These are phyloP conservation scores for Penicillium herquei DNA, from an alignment of 495 filamentous ascomycete species.

Conservation along the genomic window DNA sequence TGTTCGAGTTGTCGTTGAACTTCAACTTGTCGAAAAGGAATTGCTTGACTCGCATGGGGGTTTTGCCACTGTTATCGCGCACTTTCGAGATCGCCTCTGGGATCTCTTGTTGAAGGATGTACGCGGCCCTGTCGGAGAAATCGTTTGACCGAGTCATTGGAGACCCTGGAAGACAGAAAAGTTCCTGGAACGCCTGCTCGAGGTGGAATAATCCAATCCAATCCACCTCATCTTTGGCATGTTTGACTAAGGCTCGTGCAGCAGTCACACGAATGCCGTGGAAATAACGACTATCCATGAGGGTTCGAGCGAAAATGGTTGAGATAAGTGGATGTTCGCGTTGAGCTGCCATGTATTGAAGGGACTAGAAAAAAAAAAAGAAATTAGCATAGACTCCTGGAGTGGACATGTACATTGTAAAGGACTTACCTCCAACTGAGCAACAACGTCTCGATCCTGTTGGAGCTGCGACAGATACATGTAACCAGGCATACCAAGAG, in stretches of 20 bases:
- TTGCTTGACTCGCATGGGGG: slow-evolving; percentile 68
- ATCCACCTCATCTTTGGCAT: slow-evolving; percentile 64
- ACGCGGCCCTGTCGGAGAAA: slow-evolving; percentile 79
- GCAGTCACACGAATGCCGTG: slow-evolving; percentile 86
- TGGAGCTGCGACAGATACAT: slow-evolving; percentile 98
- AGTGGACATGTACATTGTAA: not conserved
- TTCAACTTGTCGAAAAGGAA: slow-evolving; percentile 86
- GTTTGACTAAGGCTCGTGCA: slow-evolving; percentile 67
- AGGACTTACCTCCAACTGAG: slow-evolving; percentile 71
- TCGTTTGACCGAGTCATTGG: slow-evolving; percentile 82
- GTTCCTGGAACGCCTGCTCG: slow-evolving; percentile 75
- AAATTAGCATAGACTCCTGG: not conserved
- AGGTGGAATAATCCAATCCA: slow-evolving; percentile 85
- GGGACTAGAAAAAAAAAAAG: slow-evolving; percentile 36
- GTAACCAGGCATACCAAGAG: slow-evolving; percentile 79
- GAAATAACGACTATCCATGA: slow-evolving; percentile 91
- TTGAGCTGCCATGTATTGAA: slow-evolving; percentile 59
- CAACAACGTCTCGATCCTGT: slow-evolving; percentile 94
- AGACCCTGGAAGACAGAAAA: slow-evolving; percentile 76
- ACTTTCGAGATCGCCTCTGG: slow-evolving; percentile 75
- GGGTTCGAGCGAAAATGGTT: slow-evolving; percentile 79
- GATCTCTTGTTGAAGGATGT: slow-evolving; percentile 79
- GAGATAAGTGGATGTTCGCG: slow-evolving; percentile 72
- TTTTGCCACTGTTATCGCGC: slow-evolving; percentile 70
- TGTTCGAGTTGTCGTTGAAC: slow-evolving; percentile 90